phyloP scores from a whole-genome alignment of 2,329 filamentous ascomycete genomes.

The Simplicillium sp. region DNA sequence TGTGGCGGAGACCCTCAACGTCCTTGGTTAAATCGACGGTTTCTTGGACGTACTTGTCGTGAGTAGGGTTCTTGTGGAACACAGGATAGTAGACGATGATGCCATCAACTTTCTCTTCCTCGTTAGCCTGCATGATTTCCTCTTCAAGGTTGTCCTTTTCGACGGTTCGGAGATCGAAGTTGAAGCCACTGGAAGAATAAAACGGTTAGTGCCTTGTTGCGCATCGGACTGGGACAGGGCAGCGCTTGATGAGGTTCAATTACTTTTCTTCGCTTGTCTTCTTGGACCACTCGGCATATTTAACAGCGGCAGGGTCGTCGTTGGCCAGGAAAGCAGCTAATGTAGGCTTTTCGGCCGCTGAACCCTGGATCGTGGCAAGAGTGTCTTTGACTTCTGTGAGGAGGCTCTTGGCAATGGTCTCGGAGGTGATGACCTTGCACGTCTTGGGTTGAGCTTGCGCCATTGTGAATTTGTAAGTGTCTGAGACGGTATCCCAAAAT shows the following conservation, averaged over 20 bases:
- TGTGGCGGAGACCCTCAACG: conserved; percentile 88
- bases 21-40: conserved; percentile 86
- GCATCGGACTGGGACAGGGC: neutral
- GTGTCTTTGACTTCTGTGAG: conserved; percentile 70
- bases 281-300: conserved; percentile 95
- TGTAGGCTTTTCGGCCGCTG: conserved; percentile 49
- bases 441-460: conserved; percentile 41
- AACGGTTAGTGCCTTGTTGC: neutral
- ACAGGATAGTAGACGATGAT: conserved; percentile 99
- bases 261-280: conserved; percentile 96
- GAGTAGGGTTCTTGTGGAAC: conserved; percentile 67
- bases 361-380: conserved; percentile 59
- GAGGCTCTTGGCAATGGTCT: conserved; percentile 75
- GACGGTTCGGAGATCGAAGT: conserved; percentile 75
- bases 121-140: conserved; percentile 75
- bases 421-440: conserved; percentile 90
- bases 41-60: conserved; percentile 94
- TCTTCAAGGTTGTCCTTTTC: conserved; percentile 87
- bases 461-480: conserved; percentile 11
- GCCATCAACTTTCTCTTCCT: conserved; percentile 66
- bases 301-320: conserved; percentile 76
- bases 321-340: conserved; percentile 91
- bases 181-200: conserved; percentile 59
- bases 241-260: conserved; percentile 6
- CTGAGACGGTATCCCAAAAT: neutral